A percentile compares a stretch with the other conserved stretches of the same genome.
Conservation (phyloP, 148 eudicot genomes). For the Oxyria digyna region DNA sequence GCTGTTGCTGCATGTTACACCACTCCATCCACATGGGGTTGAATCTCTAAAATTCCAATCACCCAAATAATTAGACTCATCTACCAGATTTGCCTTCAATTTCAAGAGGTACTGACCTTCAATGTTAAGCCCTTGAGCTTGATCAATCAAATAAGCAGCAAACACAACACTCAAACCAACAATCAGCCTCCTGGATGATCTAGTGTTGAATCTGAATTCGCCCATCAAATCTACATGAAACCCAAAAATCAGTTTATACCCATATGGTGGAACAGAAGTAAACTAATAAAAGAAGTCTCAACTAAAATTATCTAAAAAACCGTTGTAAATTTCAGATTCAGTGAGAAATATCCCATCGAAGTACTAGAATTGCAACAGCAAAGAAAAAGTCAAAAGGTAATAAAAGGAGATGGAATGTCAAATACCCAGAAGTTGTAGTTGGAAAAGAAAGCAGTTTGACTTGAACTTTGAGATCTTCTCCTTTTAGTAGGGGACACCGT, state of each 20-base stretch:
- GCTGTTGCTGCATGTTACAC: conserved; percentile 55
- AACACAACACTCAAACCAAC: conserved; percentile 16
- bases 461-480: neutral
- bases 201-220: neutral
- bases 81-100: conserved; percentile 37
- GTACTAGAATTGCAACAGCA: neutral
- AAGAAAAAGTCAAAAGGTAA: conserved; percentile 1
- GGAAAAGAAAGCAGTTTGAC: neutral
- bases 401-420: neutral
- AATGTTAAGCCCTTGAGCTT: conserved; percentile 44
- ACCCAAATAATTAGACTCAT: conserved; percentile 28
- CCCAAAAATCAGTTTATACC: neutral
- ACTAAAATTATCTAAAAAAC: neutral
- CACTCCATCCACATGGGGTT: conserved; percentile 76
- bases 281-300: neutral
- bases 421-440: neutral
- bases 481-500: no score
- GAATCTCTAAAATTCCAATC: conserved; percentile 49
- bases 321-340: neutral
- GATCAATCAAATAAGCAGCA: conserved; percentile 21
- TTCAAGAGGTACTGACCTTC: conserved; percentile 63
- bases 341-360: neutral
- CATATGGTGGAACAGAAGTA: neutral
- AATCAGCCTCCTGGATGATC: conserved; percentile 4
- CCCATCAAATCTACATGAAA: conserved; percentile 3